These are phyloP conservation scores for Chaetomiaceae sp. DNA, from an alignment of 2,329 filamentous ascomycete genomes.

Conservation along the genomic window DNA sequence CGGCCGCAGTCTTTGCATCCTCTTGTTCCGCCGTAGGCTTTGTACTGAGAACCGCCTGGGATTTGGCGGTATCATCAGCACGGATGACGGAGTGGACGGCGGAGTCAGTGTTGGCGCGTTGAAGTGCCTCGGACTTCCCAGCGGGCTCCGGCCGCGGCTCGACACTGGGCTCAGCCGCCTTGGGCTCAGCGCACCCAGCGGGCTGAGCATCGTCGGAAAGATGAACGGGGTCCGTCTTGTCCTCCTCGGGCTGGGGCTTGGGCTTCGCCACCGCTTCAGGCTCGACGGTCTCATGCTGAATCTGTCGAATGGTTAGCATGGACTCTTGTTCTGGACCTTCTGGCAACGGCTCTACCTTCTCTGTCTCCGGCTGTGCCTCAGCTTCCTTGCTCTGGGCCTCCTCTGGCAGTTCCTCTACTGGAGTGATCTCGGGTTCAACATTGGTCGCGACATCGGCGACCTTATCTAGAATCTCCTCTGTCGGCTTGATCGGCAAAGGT, in stretches of 20 bases:
- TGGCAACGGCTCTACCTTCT: constrained; percentile 24
- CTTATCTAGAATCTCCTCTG: background rate
- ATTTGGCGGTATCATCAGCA: constrained; percentile 1
- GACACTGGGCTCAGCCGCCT: constrained; percentile 20
- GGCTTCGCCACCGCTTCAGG: constrained; percentile 14
- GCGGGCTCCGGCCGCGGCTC: constrained; percentile 21
- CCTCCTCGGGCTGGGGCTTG: constrained; percentile 18
- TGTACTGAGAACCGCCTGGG: constrained; percentile 10
- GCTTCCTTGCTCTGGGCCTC: constrained; percentile 9
- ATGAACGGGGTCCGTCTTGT: constrained; percentile 6
- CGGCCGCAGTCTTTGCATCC: constrained; percentile 9
- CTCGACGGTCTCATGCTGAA: constrained; percentile 11
- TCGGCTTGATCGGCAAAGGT: background rate
- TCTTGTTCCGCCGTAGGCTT: constrained; percentile 17
- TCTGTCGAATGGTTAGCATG: constrained; percentile 21
- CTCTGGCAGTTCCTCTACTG: background rate
- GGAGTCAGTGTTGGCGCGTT: constrained; percentile 9
- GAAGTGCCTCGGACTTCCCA: constrained; percentile 21
- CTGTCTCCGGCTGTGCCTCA: constrained; percentile 17
- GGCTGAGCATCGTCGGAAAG: constrained; percentile 23
- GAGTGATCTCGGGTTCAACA: constrained; percentile 2
- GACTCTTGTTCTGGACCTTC: constrained; percentile 15
- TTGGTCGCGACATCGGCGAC: background rate
- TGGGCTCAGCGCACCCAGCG: constrained; percentile 23
- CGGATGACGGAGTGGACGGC: constrained; percentile 9